Base-by-base conservation (phyloP, 805 yeast genomes). In the Blastobotrys parvus region DNA sequence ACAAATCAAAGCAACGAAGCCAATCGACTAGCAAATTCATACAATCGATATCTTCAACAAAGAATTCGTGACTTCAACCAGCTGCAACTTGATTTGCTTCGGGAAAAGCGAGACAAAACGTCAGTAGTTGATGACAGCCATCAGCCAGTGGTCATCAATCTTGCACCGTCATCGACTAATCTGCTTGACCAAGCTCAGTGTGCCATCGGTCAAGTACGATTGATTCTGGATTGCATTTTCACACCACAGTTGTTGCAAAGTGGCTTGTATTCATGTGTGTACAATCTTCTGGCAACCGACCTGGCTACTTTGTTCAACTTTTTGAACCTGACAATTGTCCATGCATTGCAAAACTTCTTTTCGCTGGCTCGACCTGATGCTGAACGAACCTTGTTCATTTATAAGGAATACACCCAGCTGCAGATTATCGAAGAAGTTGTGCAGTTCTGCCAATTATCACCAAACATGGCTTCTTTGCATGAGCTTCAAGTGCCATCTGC, bases 321-420 rank as follows among this genome's bases (percentile, higher is more conserved):
- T 35, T 41, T 49, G 39, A 46, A 43, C 23, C 18, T 27, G 25
- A 38, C 49, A 1, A 30, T 49, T 8, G 43, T 43, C 22, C 25
- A 19, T 7, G 42, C 48, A 7, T 39, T 49, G 32, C 49, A 47
- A 31, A 43, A 42, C 39, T 47, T 49, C 33, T 43, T 41, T 32
- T 34, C 43, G 27, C 42, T 49, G 15, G 36, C 43, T 8, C 40
- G 45, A 11, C 33, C 45, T 17, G 50, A 49, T 29, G 49, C 53
- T n/a, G 51, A 47, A 27, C 32, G 51, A 34, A 45, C 51, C 13
- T 40, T 49, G 20, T 47, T 45, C 30, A 30, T 47, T 10, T 47
- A 47, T 38, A 49, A 49, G 35, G 53, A 49, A 34, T 45, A 42
- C 43, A 47, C 50, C 10, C 51, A 47, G 45, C 44, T 49, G n/a